phyloP scores from a whole-genome alignment of 768 basidiomycete genomes.

The Nidularia pulvinata region DNA sequence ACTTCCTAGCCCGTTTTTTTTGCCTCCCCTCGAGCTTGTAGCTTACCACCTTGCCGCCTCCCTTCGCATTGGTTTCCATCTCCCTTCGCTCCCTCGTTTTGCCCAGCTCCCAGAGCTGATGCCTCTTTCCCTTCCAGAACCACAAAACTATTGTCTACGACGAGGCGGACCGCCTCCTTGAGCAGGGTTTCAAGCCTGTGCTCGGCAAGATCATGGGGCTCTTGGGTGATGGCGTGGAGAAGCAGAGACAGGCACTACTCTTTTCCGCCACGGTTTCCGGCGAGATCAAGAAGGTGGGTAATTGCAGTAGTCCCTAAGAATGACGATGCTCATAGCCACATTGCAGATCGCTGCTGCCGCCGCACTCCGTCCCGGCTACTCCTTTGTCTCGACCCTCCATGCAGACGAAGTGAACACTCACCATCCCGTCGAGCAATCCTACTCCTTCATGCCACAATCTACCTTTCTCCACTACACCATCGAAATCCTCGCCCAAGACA shows the following conservation, averaged over 20 bases:
- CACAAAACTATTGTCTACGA: constrained; percentile 94
- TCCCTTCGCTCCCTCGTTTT: no score
- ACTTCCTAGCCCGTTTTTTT: no score
- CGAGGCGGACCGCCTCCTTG: constrained; percentile 90
- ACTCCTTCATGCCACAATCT: no score
- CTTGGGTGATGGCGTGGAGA: constrained; percentile 59
- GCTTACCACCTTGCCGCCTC: no score
- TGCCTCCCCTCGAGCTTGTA: no score
- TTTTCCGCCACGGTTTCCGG: constrained; percentile 87
- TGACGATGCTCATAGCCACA: constrained; percentile 75
- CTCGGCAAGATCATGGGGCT: constrained; percentile 68
- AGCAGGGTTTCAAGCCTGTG: constrained; percentile 92
- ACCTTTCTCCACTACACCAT: no score
- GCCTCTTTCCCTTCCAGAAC: no score
- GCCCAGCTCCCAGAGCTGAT: no score
- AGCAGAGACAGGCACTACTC: constrained; percentile 93
- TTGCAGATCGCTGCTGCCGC: constrained; percentile 52
- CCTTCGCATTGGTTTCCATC: no score
- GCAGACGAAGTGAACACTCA: constrained; percentile 69
- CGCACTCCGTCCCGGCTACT: constrained; percentile 76
- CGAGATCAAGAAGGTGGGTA: constrained; percentile 71
- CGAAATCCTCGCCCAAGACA: constrained; percentile 86
- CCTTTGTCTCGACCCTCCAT: constrained; percentile 80
- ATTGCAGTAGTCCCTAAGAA: constrained; percentile 53
- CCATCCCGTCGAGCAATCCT: no score